phyloP scores from a whole-genome alignment of 2,329 filamentous ascomycete species.

The Aureobasidium sp. region DNA sequence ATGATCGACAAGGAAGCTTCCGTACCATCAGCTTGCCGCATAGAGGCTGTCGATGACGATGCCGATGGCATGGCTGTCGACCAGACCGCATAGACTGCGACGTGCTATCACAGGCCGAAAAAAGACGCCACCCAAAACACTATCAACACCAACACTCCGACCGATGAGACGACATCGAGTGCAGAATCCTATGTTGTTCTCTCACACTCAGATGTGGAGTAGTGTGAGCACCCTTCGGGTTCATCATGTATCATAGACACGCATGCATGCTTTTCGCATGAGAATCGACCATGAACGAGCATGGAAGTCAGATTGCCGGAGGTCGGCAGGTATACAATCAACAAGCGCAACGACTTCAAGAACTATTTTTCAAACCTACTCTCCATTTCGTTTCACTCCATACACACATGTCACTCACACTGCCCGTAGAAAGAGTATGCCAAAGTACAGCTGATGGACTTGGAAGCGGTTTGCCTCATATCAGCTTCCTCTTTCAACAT shows the following conservation, averaged over 20 bases:
- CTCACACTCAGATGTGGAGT: neutral
- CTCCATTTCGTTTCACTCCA: too few species aligned
- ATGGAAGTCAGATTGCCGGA: neutral
- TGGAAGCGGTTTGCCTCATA: too few species aligned
- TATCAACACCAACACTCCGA: neutral
- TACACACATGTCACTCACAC: too few species aligned
- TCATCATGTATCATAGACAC: neutral
- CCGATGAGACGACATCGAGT: too few species aligned
- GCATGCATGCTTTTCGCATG: neutral
- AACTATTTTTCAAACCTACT: neutral
- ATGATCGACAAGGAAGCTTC: conserved; percentile 99
- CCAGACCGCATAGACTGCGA: conserved; percentile 4
- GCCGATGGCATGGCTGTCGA: conserved; percentile 33
- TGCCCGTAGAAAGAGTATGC: neutral
- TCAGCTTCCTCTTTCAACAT: too few species aligned
- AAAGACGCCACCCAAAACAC: neutral
- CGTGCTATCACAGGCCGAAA: neutral
- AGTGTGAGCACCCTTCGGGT: too few species aligned
- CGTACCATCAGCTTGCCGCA: conserved; percentile 50
- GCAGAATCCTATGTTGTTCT: neutral
- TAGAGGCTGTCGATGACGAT: conserved; percentile 51
- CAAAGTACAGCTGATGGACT: too few species aligned
- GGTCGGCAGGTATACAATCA: neutral
- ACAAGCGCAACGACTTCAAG: conserved; percentile 3
- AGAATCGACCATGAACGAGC: neutral